Percentiles rank a stretch among this genome's conserved stretches.
Conservation (phyloP, 2,329 filamentous ascomycete species). For the Volutella citrinella region DNA sequence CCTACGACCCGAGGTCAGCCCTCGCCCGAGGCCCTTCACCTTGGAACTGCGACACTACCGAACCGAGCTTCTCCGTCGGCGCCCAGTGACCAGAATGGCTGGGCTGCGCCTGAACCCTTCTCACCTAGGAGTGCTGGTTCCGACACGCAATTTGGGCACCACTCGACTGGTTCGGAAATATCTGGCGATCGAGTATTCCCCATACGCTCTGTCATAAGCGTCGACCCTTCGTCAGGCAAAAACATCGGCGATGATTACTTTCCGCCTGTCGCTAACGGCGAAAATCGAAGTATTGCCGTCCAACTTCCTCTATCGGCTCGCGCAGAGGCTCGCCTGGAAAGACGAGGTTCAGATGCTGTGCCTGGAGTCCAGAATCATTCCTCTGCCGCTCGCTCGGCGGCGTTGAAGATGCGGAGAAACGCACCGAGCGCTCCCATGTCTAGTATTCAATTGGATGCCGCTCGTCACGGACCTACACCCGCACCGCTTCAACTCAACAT, state of each 20-base stretch:
- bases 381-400: conserved; percentile 17
- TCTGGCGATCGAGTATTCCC: conserved; percentile 68
- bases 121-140: conserved; percentile 43
- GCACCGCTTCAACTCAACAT: conserved; percentile 34
- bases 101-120: conserved; percentile 22
- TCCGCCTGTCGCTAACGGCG: conserved; percentile 30
- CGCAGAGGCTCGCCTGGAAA: conserved; percentile 26
- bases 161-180: conserved; percentile 32
- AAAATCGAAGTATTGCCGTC: conserved; percentile 27
- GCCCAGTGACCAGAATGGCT: conserved; percentile 18
- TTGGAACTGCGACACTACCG: conserved; percentile 10
- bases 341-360: conserved; percentile 24
- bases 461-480: conserved; percentile 33
- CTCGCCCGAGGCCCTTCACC: conserved; percentile 3
- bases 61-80: conserved; percentile 13
- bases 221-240: conserved; percentile 52
- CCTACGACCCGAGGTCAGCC: too few relatives aligned
- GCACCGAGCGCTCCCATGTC: conserved; percentile 38
- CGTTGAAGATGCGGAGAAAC: conserved; percentile 30
- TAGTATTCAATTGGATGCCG: conserved; percentile 44
- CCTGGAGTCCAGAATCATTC: conserved; percentile 20
- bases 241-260: conserved; percentile 40
- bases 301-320: conserved; percentile 28
- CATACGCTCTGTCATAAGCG: conserved; percentile 75
- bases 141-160: conserved; percentile 36